A percentile compares a stretch with the other conserved stretches of the same genome.
phyloP scores from a whole-genome alignment of 768 basidiomycete genomes.

The Candolleomyces aberdarensis region DNA sequence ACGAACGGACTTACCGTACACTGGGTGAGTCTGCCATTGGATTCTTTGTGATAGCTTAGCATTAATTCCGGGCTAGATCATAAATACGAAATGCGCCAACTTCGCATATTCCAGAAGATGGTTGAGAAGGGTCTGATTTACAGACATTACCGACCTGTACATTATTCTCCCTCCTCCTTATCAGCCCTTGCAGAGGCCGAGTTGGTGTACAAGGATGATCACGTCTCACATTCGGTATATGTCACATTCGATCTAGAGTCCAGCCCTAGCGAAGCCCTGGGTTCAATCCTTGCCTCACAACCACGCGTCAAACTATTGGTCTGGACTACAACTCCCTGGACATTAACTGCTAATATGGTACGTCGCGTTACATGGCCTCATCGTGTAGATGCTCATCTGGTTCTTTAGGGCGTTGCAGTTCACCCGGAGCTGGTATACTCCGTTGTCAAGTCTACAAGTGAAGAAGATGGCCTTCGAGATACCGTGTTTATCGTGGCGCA shows the following conservation, averaged over 20 bases:
- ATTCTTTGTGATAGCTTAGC: neutral
- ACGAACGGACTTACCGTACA: slow-evolving; percentile 73
- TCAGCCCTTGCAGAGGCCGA: slow-evolving; percentile 97
- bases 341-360: slow-evolving; percentile 93
- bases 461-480: slow-evolving; percentile 6
- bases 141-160: slow-evolving; percentile 83
- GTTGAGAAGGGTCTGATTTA: slow-evolving; percentile 84
- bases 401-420: slow-evolving; percentile 82
- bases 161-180: slow-evolving; percentile 92
- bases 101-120: slow-evolving; percentile 84
- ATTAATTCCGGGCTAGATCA: slow-evolving; percentile 52
- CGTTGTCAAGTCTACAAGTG: slow-evolving; percentile 33
- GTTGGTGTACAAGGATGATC: slow-evolving; percentile 84
- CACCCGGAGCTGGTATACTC: slow-evolving; percentile 70
- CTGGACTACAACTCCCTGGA: slow-evolving; percentile 99
- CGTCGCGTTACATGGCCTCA: slow-evolving; percentile 10
- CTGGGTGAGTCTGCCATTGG: slow-evolving; percentile 52
- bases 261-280: slow-evolving; percentile 21
- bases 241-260: slow-evolving; percentile 69
- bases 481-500: slow-evolving; percentile 45
- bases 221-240: slow-evolving; percentile 85
- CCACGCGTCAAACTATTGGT: slow-evolving; percentile 59
- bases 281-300: slow-evolving; percentile 25
- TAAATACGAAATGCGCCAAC: slow-evolving; percentile 83
- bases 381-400: neutral